phyloP scores from a whole-genome alignment of 768 basidiomycete genomes.

The Lyophyllum decastes region DNA sequence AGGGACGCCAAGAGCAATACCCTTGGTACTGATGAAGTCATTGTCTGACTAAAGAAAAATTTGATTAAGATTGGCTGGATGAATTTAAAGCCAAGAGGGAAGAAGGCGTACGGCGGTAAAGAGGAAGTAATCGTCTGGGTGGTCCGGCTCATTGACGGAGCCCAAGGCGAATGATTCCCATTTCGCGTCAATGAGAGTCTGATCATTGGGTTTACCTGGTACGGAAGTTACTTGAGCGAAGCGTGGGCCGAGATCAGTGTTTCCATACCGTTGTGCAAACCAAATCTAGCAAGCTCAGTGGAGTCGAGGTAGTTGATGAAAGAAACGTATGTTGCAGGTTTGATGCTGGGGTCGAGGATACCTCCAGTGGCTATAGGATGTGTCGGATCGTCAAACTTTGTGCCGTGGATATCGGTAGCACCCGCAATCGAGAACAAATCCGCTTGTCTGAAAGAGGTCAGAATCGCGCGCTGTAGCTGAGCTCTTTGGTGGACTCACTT shows the following conservation, averaged over 20 bases:
- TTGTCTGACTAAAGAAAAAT: constrained; percentile 48
- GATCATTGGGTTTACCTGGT: constrained; percentile 47
- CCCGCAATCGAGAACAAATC: constrained; percentile 57
- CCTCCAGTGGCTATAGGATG: constrained; percentile 55
- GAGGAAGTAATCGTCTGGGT: constrained; percentile 18
- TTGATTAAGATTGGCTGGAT: constrained; percentile 2
- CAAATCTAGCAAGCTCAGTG: constrained; percentile 57
- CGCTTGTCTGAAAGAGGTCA: constrained; percentile 42
- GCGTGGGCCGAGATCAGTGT: background rate
- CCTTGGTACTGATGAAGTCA: constrained; percentile 58
- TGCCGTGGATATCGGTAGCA: constrained; percentile 64
- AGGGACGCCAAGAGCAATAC: constrained; percentile 45
- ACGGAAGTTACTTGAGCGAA: background rate
- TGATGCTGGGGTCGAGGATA: constrained; percentile 44
- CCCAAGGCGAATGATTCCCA: constrained; percentile 65
- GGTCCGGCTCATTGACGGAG: constrained; percentile 10
- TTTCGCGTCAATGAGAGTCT: constrained; percentile 60
- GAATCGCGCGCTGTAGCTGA: background rate
- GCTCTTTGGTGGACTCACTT: constrained; percentile 35
- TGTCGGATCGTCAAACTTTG: constrained; percentile 52
- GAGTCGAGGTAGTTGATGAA: constrained; percentile 60
- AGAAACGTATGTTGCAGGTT: constrained; percentile 51
- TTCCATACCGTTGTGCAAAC: constrained; percentile 57
- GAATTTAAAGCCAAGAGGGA: background rate
- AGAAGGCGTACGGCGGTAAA: constrained; percentile 15